Conservation (phyloP, 1,139 yeast species). For the Pichia sp. region DNA sequence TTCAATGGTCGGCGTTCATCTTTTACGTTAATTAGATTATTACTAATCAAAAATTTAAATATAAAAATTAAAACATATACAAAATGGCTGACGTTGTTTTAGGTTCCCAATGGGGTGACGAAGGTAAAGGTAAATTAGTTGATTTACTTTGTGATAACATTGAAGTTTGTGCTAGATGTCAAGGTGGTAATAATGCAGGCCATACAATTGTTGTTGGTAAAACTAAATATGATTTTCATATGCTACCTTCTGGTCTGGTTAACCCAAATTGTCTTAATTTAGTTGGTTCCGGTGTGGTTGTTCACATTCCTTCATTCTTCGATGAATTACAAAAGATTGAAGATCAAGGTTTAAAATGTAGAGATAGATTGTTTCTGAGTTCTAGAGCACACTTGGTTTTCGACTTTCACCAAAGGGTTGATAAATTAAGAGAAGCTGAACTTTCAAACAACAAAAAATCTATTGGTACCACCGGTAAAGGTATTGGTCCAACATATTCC, state of each 20-base stretch:
- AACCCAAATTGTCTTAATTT: conserved; percentile 85
- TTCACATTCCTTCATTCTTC: conserved; percentile 91
- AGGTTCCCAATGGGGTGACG: conserved; percentile 99
- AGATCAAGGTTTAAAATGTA: conserved; percentile 70
- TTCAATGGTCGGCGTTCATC: conserved; percentile 12
- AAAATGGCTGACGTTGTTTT: conserved; percentile 84
- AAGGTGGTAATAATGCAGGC: conserved; percentile 99
- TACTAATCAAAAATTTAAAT: background rate
- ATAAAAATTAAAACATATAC: background rate
- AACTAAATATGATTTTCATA: conserved; percentile 91
- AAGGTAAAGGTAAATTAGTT: conserved; percentile 97
- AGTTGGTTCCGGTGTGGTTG: conserved; percentile 94
- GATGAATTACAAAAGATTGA: conserved; percentile 77
- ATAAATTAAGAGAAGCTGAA: conserved; percentile 90
- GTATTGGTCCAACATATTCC: conserved; percentile 97
- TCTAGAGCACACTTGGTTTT: conserved; percentile 95
- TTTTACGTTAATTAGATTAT: conserved; percentile 10
- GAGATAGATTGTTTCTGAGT: conserved; percentile 76
- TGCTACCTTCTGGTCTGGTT: conserved; percentile 95
- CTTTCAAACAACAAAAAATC: conserved; percentile 78
- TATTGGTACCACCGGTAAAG: conserved; percentile 98
- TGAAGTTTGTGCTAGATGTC: conserved; percentile 97
- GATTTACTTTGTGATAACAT: conserved; percentile 89
- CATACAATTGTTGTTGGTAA: conserved; percentile 93
- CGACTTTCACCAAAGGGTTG: conserved; percentile 96